A percentile compares a stretch with the other conserved stretches of the same genome.
phyloP scores from a whole-genome alignment of 2,329 filamentous ascomycete genomes.

The Sclerotiophoma versabilis region DNA sequence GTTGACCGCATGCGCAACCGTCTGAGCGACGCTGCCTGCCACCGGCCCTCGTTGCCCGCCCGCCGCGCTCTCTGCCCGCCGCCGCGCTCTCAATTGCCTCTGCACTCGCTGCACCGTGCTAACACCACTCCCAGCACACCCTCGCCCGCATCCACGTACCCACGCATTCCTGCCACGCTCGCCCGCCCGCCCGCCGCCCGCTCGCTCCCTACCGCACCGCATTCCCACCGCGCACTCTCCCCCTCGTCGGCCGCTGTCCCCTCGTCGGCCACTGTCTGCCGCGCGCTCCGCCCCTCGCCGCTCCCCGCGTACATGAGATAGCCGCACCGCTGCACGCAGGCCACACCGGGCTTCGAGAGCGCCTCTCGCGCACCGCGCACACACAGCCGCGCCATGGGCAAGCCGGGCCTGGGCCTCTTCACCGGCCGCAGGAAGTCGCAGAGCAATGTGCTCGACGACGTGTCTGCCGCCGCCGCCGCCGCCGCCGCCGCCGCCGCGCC shows the following conservation, averaged over 20 bases:
- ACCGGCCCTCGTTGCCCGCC: background rate
- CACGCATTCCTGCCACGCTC: background rate
- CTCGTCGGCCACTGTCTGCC: background rate
- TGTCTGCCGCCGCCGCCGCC: constrained; percentile 18
- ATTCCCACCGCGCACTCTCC: constrained; percentile 3
- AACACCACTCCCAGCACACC: constrained; percentile 6
- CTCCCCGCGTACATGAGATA: constrained; percentile 28
- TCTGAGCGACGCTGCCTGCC: constrained; percentile 7
- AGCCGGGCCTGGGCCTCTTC: constrained; percentile 43
- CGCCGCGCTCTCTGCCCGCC: background rate
- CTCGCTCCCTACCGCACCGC: constrained; percentile 11
- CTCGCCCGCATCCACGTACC: background rate
- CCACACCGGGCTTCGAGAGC: constrained; percentile 28
- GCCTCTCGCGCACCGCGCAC: constrained; percentile 14
- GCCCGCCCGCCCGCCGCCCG: constrained; percentile 7
- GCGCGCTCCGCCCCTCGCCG: constrained; percentile 8
- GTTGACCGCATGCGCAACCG: constrained; percentile 6
- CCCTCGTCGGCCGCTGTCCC: constrained; percentile 3
- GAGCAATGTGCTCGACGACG: constrained; percentile 45
- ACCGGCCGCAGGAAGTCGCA: constrained; percentile 48
- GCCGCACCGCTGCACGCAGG: constrained; percentile 22
- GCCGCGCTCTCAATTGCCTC: background rate
- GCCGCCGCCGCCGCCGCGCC: constrained; percentile 19
- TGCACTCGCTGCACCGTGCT: constrained; percentile 7
- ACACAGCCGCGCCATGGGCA: constrained; percentile 31